Percentiles rank a stretch among this genome's conserved stretches.
Evolutionary conservation across 1,284 basidiomycete genomes (phyloP).

Genomic region (Spongispora temasekensis): DNA sequence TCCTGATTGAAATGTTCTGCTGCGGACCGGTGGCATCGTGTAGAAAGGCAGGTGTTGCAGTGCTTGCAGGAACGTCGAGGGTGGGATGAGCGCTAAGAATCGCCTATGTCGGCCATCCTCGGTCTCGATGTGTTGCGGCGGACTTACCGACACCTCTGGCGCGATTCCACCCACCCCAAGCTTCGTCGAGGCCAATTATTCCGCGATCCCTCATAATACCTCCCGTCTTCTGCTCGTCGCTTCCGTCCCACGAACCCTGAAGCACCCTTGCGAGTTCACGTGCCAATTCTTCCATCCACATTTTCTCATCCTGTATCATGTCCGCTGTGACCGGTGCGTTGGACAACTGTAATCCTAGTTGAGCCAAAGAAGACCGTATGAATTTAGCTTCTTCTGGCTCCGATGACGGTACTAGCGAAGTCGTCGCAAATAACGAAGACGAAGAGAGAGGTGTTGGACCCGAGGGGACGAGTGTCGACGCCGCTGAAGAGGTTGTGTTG

Average conservation of each 20-base stretch:
- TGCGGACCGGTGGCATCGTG: slow-evolving; percentile 70
- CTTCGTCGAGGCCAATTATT: slow-evolving; percentile 88
- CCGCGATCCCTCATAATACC: slow-evolving; percentile 73
- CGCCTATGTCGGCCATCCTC: not conserved
- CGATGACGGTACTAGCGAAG: slow-evolving; percentile 35
- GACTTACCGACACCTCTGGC: slow-evolving; percentile 86
- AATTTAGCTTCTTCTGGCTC: slow-evolving; percentile 83
- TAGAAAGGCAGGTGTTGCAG: slow-evolving; percentile 67
- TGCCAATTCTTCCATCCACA: slow-evolving; percentile 83
- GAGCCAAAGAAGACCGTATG: slow-evolving; percentile 85
- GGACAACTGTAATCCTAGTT: slow-evolving; percentile 79
- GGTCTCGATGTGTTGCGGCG: not conserved
- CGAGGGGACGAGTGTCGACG: slow-evolving; percentile 16
- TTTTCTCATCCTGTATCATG: slow-evolving; percentile 84
- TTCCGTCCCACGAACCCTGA: slow-evolving; percentile 43
- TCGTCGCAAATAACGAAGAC: slow-evolving; percentile 27
- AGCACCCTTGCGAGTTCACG: slow-evolving; percentile 81
- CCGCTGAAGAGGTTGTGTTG: slow-evolving; percentile 9
- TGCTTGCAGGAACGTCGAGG: slow-evolving; percentile 77
- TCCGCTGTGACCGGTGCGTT: slow-evolving; percentile 86
- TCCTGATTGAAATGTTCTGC: slow-evolving; percentile 69
- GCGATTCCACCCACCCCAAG: slow-evolving; percentile 98
- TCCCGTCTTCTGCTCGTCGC: slow-evolving; percentile 19
- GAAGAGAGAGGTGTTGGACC: slow-evolving; percentile 17
- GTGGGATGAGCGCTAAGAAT: slow-evolving; percentile 78